Evolutionary conservation across 2,329 filamentous ascomycete species (phyloP).

Genomic region (Botryotinia calthae): DNA sequence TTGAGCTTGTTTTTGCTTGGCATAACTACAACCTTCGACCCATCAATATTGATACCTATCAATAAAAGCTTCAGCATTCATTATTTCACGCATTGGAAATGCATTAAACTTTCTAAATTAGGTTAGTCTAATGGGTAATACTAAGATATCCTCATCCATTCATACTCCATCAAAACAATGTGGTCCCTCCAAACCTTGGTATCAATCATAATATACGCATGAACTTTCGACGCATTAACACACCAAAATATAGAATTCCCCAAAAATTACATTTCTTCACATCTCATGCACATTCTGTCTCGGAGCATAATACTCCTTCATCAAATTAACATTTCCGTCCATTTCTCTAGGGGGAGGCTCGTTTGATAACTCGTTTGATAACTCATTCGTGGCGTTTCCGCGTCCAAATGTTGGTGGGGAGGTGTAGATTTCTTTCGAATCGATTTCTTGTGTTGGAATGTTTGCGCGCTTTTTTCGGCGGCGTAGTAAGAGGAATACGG

Average conservation of each 20-base stretch:
- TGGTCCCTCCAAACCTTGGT: neutral
- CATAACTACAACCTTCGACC: neutral
- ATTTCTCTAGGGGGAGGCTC: neutral
- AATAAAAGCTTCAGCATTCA: conserved; percentile 1
- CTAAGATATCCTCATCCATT: neutral
- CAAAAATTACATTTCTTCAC: neutral
- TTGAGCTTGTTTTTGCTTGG: neutral
- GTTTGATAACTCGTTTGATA: neutral
- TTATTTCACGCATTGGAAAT: neutral
- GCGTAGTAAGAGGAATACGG: neutral
- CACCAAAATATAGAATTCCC: accelerated
- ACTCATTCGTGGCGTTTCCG: neutral
- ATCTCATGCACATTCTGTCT: neutral
- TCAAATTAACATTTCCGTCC: neutral
- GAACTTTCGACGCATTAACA: neutral
- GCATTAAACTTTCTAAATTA: neutral
- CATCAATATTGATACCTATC: neutral
- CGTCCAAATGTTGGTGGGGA: no score
- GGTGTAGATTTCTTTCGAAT: neutral
- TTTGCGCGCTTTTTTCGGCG: neutral
- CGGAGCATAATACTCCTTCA: neutral
- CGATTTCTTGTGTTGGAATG: neutral
- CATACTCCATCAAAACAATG: neutral
- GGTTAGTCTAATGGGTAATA: neutral
- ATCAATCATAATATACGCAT: neutral